phyloP scores from a whole-genome alignment of 2,329 filamentous ascomycete species.

The Trichoderma sp. region DNA sequence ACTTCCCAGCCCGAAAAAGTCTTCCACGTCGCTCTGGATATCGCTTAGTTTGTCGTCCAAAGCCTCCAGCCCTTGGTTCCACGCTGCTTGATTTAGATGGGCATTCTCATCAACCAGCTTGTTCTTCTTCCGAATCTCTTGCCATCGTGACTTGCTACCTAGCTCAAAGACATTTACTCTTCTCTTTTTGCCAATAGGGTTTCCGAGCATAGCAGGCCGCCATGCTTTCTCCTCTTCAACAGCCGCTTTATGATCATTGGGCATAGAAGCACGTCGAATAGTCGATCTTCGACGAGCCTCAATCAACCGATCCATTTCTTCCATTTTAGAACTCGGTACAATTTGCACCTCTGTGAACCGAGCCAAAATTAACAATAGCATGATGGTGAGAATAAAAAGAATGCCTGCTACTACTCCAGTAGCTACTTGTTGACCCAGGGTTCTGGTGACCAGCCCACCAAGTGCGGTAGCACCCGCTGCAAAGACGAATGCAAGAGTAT shows the following conservation, averaged over 20 bases:
- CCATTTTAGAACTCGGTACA: constrained; percentile 63
- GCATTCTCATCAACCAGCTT: constrained; percentile 54
- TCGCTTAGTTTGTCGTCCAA: constrained; percentile 45
- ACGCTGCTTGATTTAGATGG: constrained; percentile 44
- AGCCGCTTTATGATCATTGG: constrained; percentile 44
- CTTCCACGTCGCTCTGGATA: constrained; percentile 41
- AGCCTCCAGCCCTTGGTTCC: constrained; percentile 44
- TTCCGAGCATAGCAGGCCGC: constrained; percentile 72
- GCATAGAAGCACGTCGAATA: constrained; percentile 50
- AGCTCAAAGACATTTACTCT: constrained; percentile 74
- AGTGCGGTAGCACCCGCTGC: constrained; percentile 70
- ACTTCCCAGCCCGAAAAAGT: constrained; percentile 37
- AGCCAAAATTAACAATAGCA: constrained; percentile 64
- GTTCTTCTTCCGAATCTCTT: constrained; percentile 68
- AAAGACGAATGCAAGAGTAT: constrained; percentile 69
- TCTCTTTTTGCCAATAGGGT: constrained; percentile 69
- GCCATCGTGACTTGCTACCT: constrained; percentile 70
- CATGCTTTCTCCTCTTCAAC: constrained; percentile 62
- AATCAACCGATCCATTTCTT: constrained; percentile 58
- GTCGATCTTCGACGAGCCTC: constrained; percentile 55
- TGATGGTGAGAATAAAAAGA: constrained; percentile 64
- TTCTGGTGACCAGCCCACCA: constrained; percentile 68
- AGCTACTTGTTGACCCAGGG: constrained; percentile 67
- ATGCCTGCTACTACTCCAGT: constrained; percentile 71
- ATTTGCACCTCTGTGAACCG: constrained; percentile 70